These are phyloP conservation scores for Fusarium sp. DNA, from an alignment of 2,329 filamentous ascomycete genomes.

Conservation along the genomic window DNA sequence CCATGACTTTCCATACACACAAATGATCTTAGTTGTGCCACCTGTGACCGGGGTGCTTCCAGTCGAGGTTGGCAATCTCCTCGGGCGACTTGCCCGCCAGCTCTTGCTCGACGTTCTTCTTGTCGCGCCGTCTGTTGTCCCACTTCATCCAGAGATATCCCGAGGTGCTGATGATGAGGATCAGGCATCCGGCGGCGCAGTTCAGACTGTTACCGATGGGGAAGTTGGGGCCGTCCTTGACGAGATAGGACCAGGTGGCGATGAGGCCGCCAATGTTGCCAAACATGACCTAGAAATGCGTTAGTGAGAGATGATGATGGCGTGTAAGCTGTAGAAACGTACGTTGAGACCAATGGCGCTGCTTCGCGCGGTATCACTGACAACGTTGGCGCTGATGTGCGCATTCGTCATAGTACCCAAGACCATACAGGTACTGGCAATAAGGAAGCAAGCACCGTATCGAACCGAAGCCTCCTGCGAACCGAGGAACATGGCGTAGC, in stretches of 20 bases:
- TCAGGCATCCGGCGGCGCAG: constrained; percentile 66
- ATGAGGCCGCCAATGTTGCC: constrained; percentile 69
- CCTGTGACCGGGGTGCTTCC: constrained; percentile 72
- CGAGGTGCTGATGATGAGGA: constrained; percentile 59
- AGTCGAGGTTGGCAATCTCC: constrained; percentile 69
- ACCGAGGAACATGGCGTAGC: constrained; percentile 72
- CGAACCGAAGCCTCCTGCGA: constrained; percentile 56
- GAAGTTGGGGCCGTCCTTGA: constrained; percentile 70
- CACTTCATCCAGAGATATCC: constrained; percentile 68
- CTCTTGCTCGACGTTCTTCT: constrained; percentile 63
- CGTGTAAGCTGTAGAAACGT: neutral
- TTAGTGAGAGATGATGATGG: neutral
- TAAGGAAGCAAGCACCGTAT: constrained; percentile 71
- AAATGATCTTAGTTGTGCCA: constrained; percentile 55
- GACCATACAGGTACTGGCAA: constrained; percentile 66
- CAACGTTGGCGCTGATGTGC: constrained; percentile 70
- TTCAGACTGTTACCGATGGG: constrained; percentile 73
- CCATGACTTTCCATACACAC: neutral
- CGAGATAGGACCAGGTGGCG: constrained; percentile 71
- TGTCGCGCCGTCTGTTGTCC: constrained; percentile 68
- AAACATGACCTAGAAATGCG: constrained; percentile 41
- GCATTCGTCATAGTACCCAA: constrained; percentile 71
- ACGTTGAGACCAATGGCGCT: constrained; percentile 63
- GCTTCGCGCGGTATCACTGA: constrained; percentile 70
- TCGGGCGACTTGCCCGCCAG: constrained; percentile 63